Evolutionary conservation across 179 eudicot species (phyloP).

Genomic region (Actinidia arguta): DNA sequence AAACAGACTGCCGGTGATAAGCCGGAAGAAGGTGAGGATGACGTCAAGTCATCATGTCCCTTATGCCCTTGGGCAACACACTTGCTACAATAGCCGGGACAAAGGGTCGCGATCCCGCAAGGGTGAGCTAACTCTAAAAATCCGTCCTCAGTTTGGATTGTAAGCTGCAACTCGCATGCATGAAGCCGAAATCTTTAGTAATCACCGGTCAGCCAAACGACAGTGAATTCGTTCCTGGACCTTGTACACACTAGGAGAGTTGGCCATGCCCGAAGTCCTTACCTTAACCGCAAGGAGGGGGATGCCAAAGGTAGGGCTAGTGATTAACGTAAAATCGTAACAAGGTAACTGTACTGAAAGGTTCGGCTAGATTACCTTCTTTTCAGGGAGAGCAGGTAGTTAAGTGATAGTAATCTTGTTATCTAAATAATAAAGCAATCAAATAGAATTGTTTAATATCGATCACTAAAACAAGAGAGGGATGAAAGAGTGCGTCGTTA

Average conservation of each 20-base stretch:
- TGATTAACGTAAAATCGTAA: slow-evolving; percentile 6
- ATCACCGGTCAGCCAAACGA: not conserved
- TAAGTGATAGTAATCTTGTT: too few species aligned
- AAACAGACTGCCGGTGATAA: too few species aligned
- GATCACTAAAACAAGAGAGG: too few species aligned
- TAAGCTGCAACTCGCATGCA: not conserved
- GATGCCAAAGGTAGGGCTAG: slow-evolving; percentile 6
- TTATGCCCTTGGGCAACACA: too few species aligned
- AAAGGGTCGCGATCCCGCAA: too few species aligned
- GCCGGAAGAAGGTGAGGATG: too few species aligned
- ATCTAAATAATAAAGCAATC: too few species aligned
- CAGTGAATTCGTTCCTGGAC: not conserved
- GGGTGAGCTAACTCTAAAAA: slow-evolving; percentile 7
- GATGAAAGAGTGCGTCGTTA: too few species aligned
- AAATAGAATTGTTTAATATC: too few species aligned
- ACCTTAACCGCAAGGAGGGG: not conserved
- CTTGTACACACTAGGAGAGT: not conserved
- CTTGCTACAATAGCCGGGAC: too few species aligned
- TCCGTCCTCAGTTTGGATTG: not conserved
- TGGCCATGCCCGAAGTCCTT: not conserved
- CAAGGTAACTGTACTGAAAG: slow-evolving; percentile 9
- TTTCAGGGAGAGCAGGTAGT: not conserved
- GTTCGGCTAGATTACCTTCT: slow-evolving; percentile 9
- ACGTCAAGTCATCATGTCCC: too few species aligned
- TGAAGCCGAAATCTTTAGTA: not conserved